Conservation (phyloP, 495 filamentous ascomycete species). For the Talaromyces stipitatus region DNA sequence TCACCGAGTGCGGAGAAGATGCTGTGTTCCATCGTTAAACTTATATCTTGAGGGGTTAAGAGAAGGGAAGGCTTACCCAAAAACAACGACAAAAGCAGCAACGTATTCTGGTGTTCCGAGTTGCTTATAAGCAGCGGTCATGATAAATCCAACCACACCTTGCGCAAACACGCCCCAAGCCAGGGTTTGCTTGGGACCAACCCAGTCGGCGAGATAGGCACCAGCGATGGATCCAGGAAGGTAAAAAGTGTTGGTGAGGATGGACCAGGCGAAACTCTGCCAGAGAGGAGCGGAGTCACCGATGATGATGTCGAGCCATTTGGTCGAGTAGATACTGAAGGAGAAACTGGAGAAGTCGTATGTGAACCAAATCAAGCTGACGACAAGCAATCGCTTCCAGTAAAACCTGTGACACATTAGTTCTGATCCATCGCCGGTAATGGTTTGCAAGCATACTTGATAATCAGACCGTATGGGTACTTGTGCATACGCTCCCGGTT, state of each 20-base stretch:
- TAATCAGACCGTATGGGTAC: constrained; percentile 41
- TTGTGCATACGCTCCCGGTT: constrained; percentile 49
- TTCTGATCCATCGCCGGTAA: background rate
- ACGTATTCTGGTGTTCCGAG: constrained; percentile 57
- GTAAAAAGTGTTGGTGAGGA: constrained; percentile 78
- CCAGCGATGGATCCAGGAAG: constrained; percentile 73
- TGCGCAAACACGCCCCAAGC: constrained; percentile 60
- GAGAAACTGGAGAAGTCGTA: constrained; percentile 82
- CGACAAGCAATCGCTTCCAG: constrained; percentile 47
- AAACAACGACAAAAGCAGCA: constrained; percentile 70
- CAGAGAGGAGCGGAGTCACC: constrained; percentile 50
- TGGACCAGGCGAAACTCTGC: constrained; percentile 77
- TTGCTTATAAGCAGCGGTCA: constrained; percentile 64
- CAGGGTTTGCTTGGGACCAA: constrained; percentile 69
- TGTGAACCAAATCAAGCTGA: constrained; percentile 84
- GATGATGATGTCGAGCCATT: constrained; percentile 61
- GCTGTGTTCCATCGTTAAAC: constrained; percentile 31
- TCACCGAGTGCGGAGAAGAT: constrained; percentile 82
- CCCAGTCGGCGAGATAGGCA: constrained; percentile 62
- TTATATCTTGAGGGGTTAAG: background rate
- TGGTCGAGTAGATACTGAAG: constrained; percentile 70
- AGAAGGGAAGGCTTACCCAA: constrained; percentile 34
- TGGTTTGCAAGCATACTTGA: constrained; percentile 29
- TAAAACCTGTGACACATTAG: constrained; percentile 32
- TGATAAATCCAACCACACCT: constrained; percentile 76